phyloP scores from a whole-genome alignment of 2,329 filamentous ascomycete genomes.

The Aspergillus carbonarius region DNA sequence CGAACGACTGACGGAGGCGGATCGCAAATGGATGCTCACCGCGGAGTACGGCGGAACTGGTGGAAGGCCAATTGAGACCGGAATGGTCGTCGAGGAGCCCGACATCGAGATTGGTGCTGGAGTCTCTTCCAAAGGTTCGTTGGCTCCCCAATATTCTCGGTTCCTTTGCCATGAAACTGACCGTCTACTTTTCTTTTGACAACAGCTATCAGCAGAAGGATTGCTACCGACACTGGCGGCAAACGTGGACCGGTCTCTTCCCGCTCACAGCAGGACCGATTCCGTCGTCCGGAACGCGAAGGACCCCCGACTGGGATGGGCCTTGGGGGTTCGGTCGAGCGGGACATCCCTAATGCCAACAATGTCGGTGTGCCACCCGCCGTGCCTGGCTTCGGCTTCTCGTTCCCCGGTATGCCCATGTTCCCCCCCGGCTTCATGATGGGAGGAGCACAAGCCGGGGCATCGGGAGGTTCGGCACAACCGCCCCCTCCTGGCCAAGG shows the following conservation, averaged over 20 bases:
- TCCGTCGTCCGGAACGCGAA: slow-evolving; percentile 37
- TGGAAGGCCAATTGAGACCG: slow-evolving; percentile 73
- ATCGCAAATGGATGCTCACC: slow-evolving; percentile 94
- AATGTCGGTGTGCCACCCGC: slow-evolving; percentile 54
- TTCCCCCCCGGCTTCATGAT: slow-evolving; percentile 51
- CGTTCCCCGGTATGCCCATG: slow-evolving; percentile 50
- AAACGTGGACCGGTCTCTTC: slow-evolving; percentile 51
- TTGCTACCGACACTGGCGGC: slow-evolving; percentile 52
- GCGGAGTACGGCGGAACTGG: slow-evolving; percentile 93
- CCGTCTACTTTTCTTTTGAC: not conserved
- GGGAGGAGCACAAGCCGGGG: slow-evolving; percentile 36
- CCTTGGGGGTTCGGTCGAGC: slow-evolving; percentile 29
- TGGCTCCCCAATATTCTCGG: not conserved
- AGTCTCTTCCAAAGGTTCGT: slow-evolving; percentile 81
- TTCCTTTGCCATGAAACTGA: not conserved
- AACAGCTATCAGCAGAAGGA: slow-evolving; percentile 52
- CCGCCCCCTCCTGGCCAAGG: slow-evolving; percentile 42
- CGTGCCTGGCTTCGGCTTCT: slow-evolving; percentile 57
- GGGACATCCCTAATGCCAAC: slow-evolving; percentile 38
- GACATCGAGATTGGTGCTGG: slow-evolving; percentile 98
- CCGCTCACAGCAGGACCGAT: slow-evolving; percentile 36
- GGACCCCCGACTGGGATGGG: slow-evolving; percentile 28
- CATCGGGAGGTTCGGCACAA: slow-evolving; percentile 29
- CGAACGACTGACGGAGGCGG: slow-evolving; percentile 86
- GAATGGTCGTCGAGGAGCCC: slow-evolving; percentile 91